Conservation (phyloP, 306 rosid genomes). For the Cotoneaster glaucophyllus region DNA sequence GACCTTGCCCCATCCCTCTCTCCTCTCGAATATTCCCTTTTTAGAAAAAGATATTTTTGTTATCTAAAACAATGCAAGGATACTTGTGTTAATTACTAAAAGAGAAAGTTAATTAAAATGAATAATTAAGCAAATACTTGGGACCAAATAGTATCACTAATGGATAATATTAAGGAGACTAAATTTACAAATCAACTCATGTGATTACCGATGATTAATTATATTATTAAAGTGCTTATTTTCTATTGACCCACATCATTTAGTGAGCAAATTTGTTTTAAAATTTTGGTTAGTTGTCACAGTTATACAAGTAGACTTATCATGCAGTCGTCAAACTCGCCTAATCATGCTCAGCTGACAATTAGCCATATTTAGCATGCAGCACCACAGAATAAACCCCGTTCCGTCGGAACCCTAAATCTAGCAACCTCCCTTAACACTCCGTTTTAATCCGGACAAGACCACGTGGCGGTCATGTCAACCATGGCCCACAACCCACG, state of each 20-base stretch:
- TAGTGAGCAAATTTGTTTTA: too few relatives aligned
- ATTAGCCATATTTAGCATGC: background rate
- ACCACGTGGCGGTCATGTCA: conserved; percentile 50
- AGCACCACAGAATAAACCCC: background rate
- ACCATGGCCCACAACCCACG: conserved; percentile 33
- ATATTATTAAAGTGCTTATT: too few relatives aligned
- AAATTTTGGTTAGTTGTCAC: background rate
- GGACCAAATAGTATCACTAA: too few relatives aligned
- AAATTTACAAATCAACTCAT: too few relatives aligned
- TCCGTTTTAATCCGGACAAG: conserved; percentile 25
- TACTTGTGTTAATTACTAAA: too few relatives aligned
- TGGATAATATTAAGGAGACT: too few relatives aligned
- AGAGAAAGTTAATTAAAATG: background rate
- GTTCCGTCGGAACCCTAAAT: conserved; percentile 1
- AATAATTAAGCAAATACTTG: background rate
- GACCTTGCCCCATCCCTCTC: background rate
- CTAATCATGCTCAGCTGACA: background rate
- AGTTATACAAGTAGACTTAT: background rate
- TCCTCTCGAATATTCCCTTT: too few relatives aligned
- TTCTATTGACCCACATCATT: too few relatives aligned
- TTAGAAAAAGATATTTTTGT: background rate
- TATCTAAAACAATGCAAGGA: background rate
- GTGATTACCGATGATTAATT: too few relatives aligned
- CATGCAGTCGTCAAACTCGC: background rate
- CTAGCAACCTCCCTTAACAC: background rate